A percentile compares a stretch with the other conserved stretches of the same genome.
Conservation (phyloP, 2,329 filamentous ascomycete species). For the Raffaelea albimanens region DNA sequence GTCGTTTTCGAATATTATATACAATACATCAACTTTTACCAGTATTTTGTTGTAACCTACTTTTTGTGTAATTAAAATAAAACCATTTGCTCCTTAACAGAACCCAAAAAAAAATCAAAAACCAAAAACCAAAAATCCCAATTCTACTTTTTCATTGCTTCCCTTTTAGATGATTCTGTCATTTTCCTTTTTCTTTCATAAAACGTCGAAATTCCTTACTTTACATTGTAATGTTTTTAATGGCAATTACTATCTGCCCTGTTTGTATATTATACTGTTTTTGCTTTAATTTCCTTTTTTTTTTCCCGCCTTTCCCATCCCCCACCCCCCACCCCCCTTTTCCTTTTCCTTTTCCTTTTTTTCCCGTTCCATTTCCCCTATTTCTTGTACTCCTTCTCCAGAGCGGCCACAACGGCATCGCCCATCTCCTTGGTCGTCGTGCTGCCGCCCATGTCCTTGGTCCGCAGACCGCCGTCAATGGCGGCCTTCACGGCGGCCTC, state of each 20-base stretch:
- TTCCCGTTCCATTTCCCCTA: conserved; percentile 12
- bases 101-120: no score
- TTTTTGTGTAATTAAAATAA: no score
- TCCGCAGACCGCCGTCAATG: conserved; percentile 70
- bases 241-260: background rate
- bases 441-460: conserved; percentile 75
- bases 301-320: background rate
- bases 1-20: no score
- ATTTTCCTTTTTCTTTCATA: background rate
- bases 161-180: background rate
- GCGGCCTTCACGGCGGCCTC: conserved; percentile 73
- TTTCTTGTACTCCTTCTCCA: conserved; percentile 55
- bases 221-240: background rate
- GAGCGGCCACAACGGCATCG: conserved; percentile 68
- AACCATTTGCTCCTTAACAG: no score
- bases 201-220: no score
- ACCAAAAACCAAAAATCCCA: no score
- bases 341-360: background rate
- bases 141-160: background rate
- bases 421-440: conserved; percentile 64
- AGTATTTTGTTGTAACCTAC: no score
- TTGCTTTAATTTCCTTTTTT: background rate
- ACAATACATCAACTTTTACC: no score
- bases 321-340: no score
- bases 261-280: background rate